These are phyloP conservation scores for Bacterosira constricta DNA, from an alignment of 108 stramenopile species.

Conservation along the genomic window DNA sequence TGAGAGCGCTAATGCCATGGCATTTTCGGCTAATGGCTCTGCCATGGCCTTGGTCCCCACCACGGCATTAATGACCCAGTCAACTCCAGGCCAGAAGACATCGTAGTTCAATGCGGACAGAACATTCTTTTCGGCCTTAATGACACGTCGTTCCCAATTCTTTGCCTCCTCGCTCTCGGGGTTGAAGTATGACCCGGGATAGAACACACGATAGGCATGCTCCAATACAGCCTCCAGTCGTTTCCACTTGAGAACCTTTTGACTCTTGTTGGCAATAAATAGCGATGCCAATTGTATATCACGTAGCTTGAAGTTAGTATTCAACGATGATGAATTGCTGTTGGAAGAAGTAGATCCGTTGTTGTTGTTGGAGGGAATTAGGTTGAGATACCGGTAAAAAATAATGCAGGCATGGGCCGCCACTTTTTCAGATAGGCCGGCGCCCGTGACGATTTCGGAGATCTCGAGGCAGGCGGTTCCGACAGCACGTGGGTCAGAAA, in stretches of 20 bases:
- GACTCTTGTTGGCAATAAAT: conserved; percentile 85
- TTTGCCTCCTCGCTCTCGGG: conserved; percentile 68
- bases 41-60: conserved; percentile 45
- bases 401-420: conserved; percentile 78
- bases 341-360: conserved; percentile 2
- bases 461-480: conserved; percentile 72
- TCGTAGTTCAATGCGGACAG: conserved; percentile 71
- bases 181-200: conserved; percentile 69
- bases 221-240: conserved; percentile 70
- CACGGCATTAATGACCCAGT: conserved; percentile 65
- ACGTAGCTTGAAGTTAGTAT: conserved; percentile 60
- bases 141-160: conserved; percentile 76
- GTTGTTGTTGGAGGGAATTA: conserved; percentile 32
- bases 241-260: conserved; percentile 80
- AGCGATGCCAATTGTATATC: conserved; percentile 75
- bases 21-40: conserved; percentile 59
- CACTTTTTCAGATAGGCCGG: conserved; percentile 50
- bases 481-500: conserved; percentile 57
- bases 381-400: conserved; percentile 75
- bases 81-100: conserved; percentile 78
- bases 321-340: conserved; percentile 10
- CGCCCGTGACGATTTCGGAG: conserved; percentile 60
- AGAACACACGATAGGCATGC: conserved; percentile 73
- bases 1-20: conserved; percentile 60
- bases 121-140: conserved; percentile 66